Conservation (phyloP, 176 grass and related monocot species). For the Chrysopogon serrulatus region DNA sequence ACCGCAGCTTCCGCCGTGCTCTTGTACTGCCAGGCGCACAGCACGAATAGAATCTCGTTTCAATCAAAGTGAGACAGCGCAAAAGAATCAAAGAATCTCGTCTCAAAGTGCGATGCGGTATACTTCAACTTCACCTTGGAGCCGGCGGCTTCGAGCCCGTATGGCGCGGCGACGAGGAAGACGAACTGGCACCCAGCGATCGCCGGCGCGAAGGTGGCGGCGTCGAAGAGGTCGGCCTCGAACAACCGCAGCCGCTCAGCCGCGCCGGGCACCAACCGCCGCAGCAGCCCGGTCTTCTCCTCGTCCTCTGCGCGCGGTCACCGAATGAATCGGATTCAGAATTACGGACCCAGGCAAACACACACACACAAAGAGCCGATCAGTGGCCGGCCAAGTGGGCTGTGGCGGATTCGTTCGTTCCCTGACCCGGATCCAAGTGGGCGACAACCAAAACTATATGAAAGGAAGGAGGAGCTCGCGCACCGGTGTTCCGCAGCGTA, state of each 20-base stretch:
- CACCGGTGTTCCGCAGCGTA: conserved; percentile 28
- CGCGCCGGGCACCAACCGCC: conserved; percentile 34
- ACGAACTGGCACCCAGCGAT: conserved; percentile 56
- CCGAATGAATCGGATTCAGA: not conserved
- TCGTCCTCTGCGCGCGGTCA: conserved; percentile 31
- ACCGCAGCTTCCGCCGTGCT: conserved; percentile 29
- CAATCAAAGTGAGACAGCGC: too few relatives aligned
- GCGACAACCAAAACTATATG: not conserved
- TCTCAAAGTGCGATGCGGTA: not conserved
- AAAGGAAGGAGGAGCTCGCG: not conserved
- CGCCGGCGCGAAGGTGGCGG: conserved; percentile 45
- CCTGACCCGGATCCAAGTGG: too few relatives aligned
- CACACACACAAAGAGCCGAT: too few relatives aligned
- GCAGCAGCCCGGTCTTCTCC: conserved; percentile 35
- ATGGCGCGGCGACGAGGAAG: conserved; percentile 63
- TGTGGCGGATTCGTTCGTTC: too few relatives aligned
- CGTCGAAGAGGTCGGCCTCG: conserved; percentile 53
- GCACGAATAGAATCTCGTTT: too few relatives aligned
- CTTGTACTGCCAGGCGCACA: conserved; percentile 32
- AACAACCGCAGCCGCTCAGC: conserved; percentile 43
- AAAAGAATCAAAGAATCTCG: too few relatives aligned
- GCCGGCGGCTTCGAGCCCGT: not conserved
- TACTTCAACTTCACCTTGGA: conserved; percentile 44
- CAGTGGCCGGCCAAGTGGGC: too few relatives aligned
- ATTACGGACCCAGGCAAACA: too few relatives aligned